A percentile compares a stretch with the other conserved stretches of the same genome.
These are phyloP conservation scores for Nakazawaea anatomiae DNA, from an alignment of 805 yeast species.

Conservation along the genomic window DNA sequence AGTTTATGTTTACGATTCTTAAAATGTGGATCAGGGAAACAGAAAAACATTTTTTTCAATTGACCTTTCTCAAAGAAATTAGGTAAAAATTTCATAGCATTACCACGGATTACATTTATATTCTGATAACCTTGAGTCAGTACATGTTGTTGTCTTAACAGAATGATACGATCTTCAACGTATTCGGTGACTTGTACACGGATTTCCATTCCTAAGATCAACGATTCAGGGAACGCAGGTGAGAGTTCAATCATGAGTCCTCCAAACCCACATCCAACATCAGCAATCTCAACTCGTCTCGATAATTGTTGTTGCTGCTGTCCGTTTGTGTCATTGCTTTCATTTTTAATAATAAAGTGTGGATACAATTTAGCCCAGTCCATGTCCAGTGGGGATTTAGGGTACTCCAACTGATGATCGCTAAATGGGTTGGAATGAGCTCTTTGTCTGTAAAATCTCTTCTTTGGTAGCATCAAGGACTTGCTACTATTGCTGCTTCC, in stretches of 20 bases:
- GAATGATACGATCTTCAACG: slow-evolving; percentile 91
- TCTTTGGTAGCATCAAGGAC: slow-evolving; percentile 59
- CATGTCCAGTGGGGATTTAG: slow-evolving; percentile 75
- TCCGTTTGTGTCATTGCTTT: slow-evolving; percentile 29
- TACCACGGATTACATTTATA: slow-evolving; percentile 86
- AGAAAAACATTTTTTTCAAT: slow-evolving; percentile 87
- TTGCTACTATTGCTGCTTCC: slow-evolving; percentile 1
- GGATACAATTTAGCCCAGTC: slow-evolving; percentile 83
- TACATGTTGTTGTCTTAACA: slow-evolving; percentile 56
- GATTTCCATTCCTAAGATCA: slow-evolving; percentile 94
- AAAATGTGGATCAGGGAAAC: slow-evolving; percentile 99
- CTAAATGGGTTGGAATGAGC: slow-evolving; percentile 98
- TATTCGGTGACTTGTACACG: slow-evolving; percentile 96
- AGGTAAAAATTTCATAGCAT: slow-evolving; percentile 96
- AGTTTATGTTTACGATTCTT: slow-evolving; percentile 97
- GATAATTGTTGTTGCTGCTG: neutral
- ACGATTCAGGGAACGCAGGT: slow-evolving; percentile 63
- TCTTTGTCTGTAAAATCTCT: slow-evolving; percentile 88
- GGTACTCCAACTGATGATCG: slow-evolving; percentile 89
- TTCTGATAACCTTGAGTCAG: slow-evolving; percentile 54
- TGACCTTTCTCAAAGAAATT: slow-evolving; percentile 85
- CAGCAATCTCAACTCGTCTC: slow-evolving; percentile 76
- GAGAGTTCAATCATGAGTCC: slow-evolving; percentile 81
- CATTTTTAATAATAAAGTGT: slow-evolving; percentile 34
- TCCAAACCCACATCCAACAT: slow-evolving; percentile 97